Base-by-base conservation (phyloP, 495 filamentous ascomycete genomes). In the Neurospora sublineolata region DNA sequence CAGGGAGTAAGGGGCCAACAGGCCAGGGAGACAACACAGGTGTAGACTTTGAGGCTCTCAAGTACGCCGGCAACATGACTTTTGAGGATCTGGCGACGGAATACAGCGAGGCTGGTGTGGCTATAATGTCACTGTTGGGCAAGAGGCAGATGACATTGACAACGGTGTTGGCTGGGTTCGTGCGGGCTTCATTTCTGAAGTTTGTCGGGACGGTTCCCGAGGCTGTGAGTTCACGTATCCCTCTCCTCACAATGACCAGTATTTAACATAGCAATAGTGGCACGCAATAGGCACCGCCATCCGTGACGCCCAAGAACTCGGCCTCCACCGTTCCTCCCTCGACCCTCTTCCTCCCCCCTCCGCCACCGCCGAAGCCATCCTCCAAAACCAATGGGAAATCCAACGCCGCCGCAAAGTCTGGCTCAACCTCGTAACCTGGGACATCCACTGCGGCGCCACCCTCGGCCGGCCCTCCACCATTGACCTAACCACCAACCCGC, bases 251-350 rank as follows among this genome's bases (percentile, higher is more conserved):
- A 36, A 4, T 0, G 11, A 68, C 37, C 16, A 46, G 27, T 69
- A 27, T 46, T 30, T 78, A 75, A 80, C 75, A 37, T 27, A 38
- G 46, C 9, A n/a, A 40, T 60, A 84, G 77, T 90, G 88, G 88
- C 87, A 90, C 79, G 82, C 83, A 16, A 81, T 90, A 23, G 87
- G 86, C 18, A 79, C 82, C 37, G 80, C 83, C 11, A 89, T 89
- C 68, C 79, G 87, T 46, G 88, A 90, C 77, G 88, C 85, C 9
- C 87, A 89, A 76, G 88, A 89, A 72, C 86, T 90, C 69, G 88
- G 87, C 33, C 74, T 90, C 44, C 87, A 89, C 73, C 83, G 83
- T 36, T 83, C 87, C 69, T 76, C 79, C 46, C 76, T 81, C 27
- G 80, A 84, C 70, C 80, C 81, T 20, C 27, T 23, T 16, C 52